These are phyloP conservation scores for Populus hybrid DNA, from an alignment of 441 rosid species.

Conservation along the genomic window DNA sequence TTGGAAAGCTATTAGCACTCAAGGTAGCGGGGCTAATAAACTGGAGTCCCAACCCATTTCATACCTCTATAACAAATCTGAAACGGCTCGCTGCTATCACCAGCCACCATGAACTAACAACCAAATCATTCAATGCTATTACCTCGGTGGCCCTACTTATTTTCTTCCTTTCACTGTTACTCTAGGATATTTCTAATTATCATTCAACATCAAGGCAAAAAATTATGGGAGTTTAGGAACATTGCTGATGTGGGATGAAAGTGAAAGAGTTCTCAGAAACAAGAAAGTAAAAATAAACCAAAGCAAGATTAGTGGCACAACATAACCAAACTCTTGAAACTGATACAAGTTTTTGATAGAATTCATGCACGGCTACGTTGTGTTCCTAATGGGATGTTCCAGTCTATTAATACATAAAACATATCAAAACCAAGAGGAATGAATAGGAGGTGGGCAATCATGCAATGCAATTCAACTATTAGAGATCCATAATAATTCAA, in stretches of 20 bases:
- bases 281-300: background rate
- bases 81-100: no score
- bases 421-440: slow-evolving; percentile 30
- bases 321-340: slow-evolving; percentile 9
- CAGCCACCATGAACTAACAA: no score
- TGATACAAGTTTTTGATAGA: slow-evolving; percentile 14
- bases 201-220: background rate
- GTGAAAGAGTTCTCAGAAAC: background rate
- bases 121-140: background rate
- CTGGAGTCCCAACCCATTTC: no score
- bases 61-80: no score
- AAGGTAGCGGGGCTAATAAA: no score
- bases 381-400: slow-evolving; percentile 30
- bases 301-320: background rate
- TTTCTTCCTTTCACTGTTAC: background rate
- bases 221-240: background rate
- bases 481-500: slow-evolving; percentile 32
- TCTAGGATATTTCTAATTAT: background rate
- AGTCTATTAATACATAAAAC: slow-evolving; percentile 37
- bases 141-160: background rate
- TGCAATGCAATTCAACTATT: slow-evolving; percentile 27
- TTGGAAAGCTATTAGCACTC: no score
- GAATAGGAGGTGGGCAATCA: slow-evolving; percentile 27
- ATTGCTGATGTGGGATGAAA: background rate
- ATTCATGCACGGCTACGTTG: slow-evolving; percentile 23